These are phyloP conservation scores for Globisporangium heterothallicum DNA, from an alignment of 352 stramenopile species.

Conservation along the genomic window DNA sequence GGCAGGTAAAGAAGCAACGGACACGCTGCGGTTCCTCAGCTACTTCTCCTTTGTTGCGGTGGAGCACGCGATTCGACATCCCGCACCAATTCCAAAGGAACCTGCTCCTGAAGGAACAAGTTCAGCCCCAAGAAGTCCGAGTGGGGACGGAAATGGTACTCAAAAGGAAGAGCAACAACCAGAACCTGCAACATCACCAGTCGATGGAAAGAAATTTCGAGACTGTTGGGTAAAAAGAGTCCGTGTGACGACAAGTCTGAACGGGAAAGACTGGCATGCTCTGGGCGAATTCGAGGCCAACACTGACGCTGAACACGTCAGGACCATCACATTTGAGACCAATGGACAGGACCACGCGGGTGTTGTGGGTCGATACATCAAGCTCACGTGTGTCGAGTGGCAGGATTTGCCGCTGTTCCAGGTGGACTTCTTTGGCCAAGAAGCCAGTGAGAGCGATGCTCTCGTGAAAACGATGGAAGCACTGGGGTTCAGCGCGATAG, in stretches of 20 bases:
- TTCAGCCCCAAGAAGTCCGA: not conserved
- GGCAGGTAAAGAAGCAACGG: slow-evolving; percentile 63
- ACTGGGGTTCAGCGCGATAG: slow-evolving; percentile 32
- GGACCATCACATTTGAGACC: slow-evolving; percentile 28
- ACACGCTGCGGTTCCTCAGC: slow-evolving; percentile 75
- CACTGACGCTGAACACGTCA: slow-evolving; percentile 21
- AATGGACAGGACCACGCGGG: slow-evolving; percentile 5
- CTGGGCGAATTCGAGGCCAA: slow-evolving; percentile 66
- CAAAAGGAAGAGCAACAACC: not conserved
- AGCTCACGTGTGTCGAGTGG: slow-evolving; percentile 64
- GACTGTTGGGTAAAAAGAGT: slow-evolving; percentile 63
- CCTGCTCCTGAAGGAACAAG: not conserved
- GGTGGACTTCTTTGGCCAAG: slow-evolving; percentile 60
- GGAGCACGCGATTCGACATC: slow-evolving; percentile 38
- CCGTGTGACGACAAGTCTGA: slow-evolving; percentile 52
- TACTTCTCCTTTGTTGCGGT: slow-evolving; percentile 58
- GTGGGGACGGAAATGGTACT: not conserved
- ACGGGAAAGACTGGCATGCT: slow-evolving; percentile 48
- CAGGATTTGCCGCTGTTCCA: slow-evolving; percentile 53
- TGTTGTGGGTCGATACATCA: slow-evolving; percentile 48
- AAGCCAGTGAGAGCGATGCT: slow-evolving; percentile 44
- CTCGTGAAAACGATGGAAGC: slow-evolving; percentile 33
- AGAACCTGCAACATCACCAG: not conserved
- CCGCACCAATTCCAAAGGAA: slow-evolving; percentile 2
- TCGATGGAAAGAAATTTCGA: slow-evolving; percentile 5